Percentiles rank a stretch among this genome's conserved stretches.
Conservation (phyloP, 148 eudicot species). For the Camellia lanceoleosa region DNA sequence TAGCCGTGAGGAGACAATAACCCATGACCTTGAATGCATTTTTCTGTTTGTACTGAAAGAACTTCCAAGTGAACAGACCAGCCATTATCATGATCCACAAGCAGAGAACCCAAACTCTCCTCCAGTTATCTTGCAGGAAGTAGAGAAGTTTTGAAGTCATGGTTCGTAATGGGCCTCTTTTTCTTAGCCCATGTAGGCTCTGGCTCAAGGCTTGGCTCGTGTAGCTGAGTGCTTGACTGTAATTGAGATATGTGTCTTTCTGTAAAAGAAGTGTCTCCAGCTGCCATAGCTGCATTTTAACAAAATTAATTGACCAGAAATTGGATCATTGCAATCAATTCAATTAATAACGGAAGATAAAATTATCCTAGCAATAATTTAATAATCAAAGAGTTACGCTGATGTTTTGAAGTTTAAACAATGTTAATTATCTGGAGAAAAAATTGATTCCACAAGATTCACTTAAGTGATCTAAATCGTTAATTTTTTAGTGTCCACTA, state of each 20-base stretch:
- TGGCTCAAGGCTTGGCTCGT: conserved; percentile 94
- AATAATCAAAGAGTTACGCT: not conserved
- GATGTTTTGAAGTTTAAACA: conserved; percentile 4
- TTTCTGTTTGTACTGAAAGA: conserved; percentile 71
- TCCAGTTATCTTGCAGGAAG: conserved; percentile 80
- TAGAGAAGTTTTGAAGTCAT: conserved; percentile 50
- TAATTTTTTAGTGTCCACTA: too few relatives aligned
- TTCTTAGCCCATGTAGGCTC: conserved; percentile 78
- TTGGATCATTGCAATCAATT: conserved; percentile 22
- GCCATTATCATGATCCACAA: conserved; percentile 78
- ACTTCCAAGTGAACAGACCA: conserved; percentile 83
- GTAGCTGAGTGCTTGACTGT: conserved; percentile 94
- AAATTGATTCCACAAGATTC: too few relatives aligned
- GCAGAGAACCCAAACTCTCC: conserved; percentile 72
- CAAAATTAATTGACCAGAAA: conserved; percentile 7
- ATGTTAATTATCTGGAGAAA: not conserved
- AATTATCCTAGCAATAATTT: conserved; percentile 3
- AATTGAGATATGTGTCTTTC: conserved; percentile 86
- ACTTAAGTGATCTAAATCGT: too few relatives aligned
- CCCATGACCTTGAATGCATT: conserved; percentile 84
- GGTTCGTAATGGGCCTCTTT: conserved; percentile 50
- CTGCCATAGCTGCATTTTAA: conserved; percentile 81
- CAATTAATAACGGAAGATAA: not conserved
- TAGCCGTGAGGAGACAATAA: conserved; percentile 85
- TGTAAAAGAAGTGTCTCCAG: conserved; percentile 90